Evolutionary conservation across 345 rosid species (phyloP).

Genomic region (Eucalyptus caleyi): DNA sequence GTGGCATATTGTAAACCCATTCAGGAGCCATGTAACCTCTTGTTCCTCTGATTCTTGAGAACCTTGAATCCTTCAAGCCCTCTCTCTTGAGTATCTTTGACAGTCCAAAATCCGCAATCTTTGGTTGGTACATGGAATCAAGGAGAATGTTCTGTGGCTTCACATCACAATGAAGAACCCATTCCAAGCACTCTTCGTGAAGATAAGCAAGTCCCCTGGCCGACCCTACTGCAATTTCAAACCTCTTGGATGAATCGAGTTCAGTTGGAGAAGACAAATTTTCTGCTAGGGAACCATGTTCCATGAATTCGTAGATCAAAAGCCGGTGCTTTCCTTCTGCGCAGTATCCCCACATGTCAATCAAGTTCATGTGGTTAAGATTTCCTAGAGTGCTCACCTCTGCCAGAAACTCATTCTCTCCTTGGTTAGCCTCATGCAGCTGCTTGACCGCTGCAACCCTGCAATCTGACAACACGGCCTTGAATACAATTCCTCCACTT

Average conservation of each 20-base stretch:
- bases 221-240: neutral
- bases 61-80: neutral
- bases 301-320: slow-evolving; percentile 5
- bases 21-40: slow-evolving; percentile 18
- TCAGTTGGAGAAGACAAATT: neutral
- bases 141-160: slow-evolving; percentile 14
- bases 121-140: neutral
- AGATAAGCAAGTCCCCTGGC: slow-evolving; percentile 26
- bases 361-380: slow-evolving; percentile 12
- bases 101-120: slow-evolving; percentile 9
- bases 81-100: neutral
- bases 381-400: slow-evolving; percentile 12
- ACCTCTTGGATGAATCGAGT: slow-evolving; percentile 2
- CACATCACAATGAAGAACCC: slow-evolving; percentile 18
- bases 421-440: neutral
- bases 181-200: slow-evolving; percentile 27
- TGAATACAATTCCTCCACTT: slow-evolving; percentile 4
- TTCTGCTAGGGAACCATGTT: neutral
- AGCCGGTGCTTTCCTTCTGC: slow-evolving; percentile 1
- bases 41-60: slow-evolving; percentile 8
- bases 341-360: slow-evolving; percentile 11
- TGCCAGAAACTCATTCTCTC: slow-evolving; percentile 7
- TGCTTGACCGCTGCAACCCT: slow-evolving; percentile 3
- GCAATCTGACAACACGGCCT: neutral
- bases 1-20: slow-evolving; percentile 4